Base-by-base conservation (phyloP, 176 grass and related monocot species). In the Poa annua region DNA sequence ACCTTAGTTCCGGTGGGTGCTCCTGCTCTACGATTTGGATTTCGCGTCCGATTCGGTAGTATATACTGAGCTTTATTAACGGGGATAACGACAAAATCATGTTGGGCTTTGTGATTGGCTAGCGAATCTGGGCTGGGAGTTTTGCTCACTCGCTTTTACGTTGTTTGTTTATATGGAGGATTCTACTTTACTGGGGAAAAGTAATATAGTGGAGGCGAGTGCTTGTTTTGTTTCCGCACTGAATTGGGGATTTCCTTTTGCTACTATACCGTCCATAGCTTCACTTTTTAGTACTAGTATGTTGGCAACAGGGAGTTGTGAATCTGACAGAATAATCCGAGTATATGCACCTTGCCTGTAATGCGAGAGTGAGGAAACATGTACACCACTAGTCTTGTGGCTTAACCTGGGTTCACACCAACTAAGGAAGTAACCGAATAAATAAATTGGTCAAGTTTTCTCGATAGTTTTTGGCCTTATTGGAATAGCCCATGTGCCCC, bases 141-240 rank as follows among this genome's bases (percentile, higher is more conserved):
- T 51, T 51, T 5, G 25, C 25, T 74, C 24, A 8, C 24, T 51
- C 15, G 71, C 71, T 74, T 74, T 74, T 74, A 15, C 71, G 0
- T 32, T 32, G 45, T 74, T 32, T 32, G 24, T 74, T 73, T 74
- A 74, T 51, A n/a, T n/a, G n/a, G n/a, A n/a, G 47, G 71, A 74
- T 74, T 74, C 48, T 25, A 74, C 47, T 74, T 51, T 51, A 26
- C 45, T 50, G 45, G 47, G 45, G 47, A 33, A 74, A 74, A 74
- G 47, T 51, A 32, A 52, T 29, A 74, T 6, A 33, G 47, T 74
- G 45, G 70, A 73, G 17, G 45, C 2, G 24, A 73, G 24, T 51
- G 8, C 13, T 74, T 48, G 45, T 17, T 74, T 74, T 48, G 45
- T 17, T 74, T 48, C 14, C 45, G 7, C 15, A 20, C 70, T 29